Evolutionary conservation across 768 basidiomycete species (phyloP).

Genomic region (Pisolithus orientalis): DNA sequence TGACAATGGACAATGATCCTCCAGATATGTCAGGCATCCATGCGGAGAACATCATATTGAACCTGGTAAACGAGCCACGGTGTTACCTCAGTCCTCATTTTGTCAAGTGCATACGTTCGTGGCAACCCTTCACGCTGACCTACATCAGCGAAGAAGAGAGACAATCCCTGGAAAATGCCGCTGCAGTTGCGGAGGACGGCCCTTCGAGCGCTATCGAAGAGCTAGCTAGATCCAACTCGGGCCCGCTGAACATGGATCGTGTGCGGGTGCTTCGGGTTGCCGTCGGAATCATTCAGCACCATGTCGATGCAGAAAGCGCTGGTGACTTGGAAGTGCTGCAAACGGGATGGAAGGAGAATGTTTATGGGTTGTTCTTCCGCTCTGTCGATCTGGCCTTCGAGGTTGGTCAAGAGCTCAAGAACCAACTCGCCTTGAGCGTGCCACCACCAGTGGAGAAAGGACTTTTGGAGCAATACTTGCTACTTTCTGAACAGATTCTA

Average conservation of each 20-base stretch:
- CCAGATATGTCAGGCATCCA: conserved; percentile 60
- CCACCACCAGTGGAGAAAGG: conserved; percentile 32
- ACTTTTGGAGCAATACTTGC: conserved; percentile 50
- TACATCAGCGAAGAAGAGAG: conserved; percentile 58
- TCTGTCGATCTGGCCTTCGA: conserved; percentile 47
- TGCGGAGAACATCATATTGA: conserved; percentile 61
- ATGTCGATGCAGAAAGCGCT: conserved; percentile 42
- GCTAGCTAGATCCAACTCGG: conserved; percentile 27
- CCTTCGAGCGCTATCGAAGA: conserved; percentile 58
- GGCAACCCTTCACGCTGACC: conserved; percentile 56
- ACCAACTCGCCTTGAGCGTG: conserved; percentile 41
- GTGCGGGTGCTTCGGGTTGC: conserved; percentile 61
- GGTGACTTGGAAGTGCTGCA: conserved; percentile 53
- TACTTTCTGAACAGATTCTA: conserved; percentile 48
- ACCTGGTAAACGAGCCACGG: conserved; percentile 54
- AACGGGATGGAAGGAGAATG: conserved; percentile 54
- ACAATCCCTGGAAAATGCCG: conserved; percentile 51
- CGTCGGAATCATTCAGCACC: conserved; percentile 47
- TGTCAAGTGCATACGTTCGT: conserved; percentile 49
- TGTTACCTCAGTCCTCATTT: conserved; percentile 56
- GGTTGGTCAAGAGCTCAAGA: conserved; percentile 47
- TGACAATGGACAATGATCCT: conserved; percentile 54
- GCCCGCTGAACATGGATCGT: conserved; percentile 39
- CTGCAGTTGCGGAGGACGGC: conserved; percentile 65
- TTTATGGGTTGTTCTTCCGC: conserved; percentile 50